Conservation (phyloP, 352 stramenopile species). For the Elongisporangium prolatum region DNA sequence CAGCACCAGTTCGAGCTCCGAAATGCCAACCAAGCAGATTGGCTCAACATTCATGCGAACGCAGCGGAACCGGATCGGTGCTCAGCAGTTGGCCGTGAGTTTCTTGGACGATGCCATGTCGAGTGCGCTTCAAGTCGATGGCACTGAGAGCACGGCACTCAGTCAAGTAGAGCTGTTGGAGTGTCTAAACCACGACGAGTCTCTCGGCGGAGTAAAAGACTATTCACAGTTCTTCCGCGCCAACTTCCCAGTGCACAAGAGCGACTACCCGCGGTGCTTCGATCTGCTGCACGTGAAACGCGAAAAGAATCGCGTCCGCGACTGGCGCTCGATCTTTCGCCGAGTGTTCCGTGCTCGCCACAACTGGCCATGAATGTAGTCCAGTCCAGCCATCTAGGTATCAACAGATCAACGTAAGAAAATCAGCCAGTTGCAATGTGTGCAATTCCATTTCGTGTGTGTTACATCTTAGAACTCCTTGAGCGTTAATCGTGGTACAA, state of each 20-base stretch:
- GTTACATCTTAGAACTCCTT: conserved; percentile 81
- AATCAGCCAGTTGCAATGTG: neutral
- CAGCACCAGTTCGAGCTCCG: neutral
- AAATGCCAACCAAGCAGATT: neutral
- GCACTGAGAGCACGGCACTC: conserved; percentile 19
- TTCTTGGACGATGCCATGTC: conserved; percentile 15
- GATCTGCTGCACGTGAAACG: conserved; percentile 8
- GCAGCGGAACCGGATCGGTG: conserved; percentile 12
- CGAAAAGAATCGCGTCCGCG: conserved; percentile 5
- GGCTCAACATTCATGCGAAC: conserved; percentile 3
- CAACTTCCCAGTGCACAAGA: conserved; percentile 15
- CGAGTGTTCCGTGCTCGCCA: neutral
- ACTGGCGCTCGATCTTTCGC: conserved; percentile 12
- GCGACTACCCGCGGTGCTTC: conserved; percentile 17
- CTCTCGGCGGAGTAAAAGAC: conserved; percentile 17
- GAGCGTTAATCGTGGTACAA: conserved; percentile 95
- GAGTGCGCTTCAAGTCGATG: conserved; percentile 14
- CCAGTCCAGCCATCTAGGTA: neutral
- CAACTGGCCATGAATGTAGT: too few species aligned
- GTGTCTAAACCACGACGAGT: conserved; percentile 21
- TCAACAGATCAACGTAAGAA: neutral
- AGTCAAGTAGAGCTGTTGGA: conserved; percentile 26
- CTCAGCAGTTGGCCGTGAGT: conserved; percentile 15
- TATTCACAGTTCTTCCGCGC: conserved; percentile 23
- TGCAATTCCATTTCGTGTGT: conserved; percentile 1